phyloP scores from a whole-genome alignment of 2,329 filamentous ascomycete genomes.

The Tolypocladium ophioglossoides region DNA sequence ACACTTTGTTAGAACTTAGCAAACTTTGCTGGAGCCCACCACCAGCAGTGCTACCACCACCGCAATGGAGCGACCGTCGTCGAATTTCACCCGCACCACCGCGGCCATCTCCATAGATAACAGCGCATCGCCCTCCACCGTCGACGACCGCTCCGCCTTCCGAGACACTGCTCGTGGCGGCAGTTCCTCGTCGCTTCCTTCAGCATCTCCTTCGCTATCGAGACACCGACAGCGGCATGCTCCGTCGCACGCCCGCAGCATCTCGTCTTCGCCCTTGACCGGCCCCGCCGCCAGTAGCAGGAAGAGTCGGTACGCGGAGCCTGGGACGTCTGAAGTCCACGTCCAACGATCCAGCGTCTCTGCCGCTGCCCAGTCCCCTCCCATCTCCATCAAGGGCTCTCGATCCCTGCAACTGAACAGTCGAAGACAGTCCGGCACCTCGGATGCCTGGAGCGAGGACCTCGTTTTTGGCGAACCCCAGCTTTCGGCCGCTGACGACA shows the following conservation, averaged over 20 bases:
- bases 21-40: not conserved
- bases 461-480: constrained; percentile 25
- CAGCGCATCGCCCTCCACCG: not conserved
- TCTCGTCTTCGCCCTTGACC: constrained; percentile 33
- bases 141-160: not conserved
- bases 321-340: constrained; percentile 45
- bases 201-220: not conserved
- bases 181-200: not conserved
- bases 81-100: not conserved
- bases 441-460: constrained; percentile 30
- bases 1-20: not conserved
- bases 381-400: constrained; percentile 30
- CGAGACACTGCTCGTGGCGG: not conserved
- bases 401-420: constrained; percentile 29
- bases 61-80: not conserved
- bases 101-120: not conserved
- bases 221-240: constrained; percentile 5
- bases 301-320: constrained; percentile 49
- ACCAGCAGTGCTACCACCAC: not conserved
- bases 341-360: constrained; percentile 51
- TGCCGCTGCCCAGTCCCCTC: constrained; percentile 44
- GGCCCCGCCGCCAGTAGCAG: constrained; percentile 30
- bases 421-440: constrained; percentile 31
- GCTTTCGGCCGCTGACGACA: constrained; percentile 35
- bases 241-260: constrained; percentile 23